Evolutionary conservation across 148 eudicot species (phyloP).

Genomic region (Dianthus caryophyllus): DNA sequence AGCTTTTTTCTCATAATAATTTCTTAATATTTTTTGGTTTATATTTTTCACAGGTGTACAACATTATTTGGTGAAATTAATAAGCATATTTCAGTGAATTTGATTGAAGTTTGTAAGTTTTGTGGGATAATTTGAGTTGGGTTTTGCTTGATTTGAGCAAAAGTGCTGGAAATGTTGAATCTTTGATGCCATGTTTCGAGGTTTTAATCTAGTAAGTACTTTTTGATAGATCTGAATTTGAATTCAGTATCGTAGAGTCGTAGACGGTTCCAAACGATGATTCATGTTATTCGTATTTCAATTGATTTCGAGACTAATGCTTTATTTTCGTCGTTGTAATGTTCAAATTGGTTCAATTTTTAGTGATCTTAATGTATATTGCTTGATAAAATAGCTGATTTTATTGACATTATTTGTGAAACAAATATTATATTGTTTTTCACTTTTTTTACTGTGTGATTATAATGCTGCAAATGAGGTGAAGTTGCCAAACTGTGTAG

Average conservation of each 20-base stretch:
- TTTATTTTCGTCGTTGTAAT: too few relatives aligned
- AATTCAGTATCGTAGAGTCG: constrained; percentile 17
- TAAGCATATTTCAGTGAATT: not conserved
- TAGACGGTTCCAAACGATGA: too few relatives aligned
- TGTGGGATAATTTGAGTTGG: constrained; percentile 23
- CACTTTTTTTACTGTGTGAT: not conserved
- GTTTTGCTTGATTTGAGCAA: constrained; percentile 30
- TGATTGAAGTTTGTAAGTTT: constrained; percentile 19
- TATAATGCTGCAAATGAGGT: constrained; percentile 1
- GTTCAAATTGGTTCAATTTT: constrained; percentile 23
- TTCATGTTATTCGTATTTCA: too few relatives aligned
- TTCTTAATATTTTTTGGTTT: constrained; percentile 2
- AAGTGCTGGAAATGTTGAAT: constrained; percentile 26
- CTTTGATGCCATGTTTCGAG: constrained; percentile 39
- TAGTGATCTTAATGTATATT: constrained; percentile 9
- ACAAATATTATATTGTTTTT: not conserved
- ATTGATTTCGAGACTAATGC: too few relatives aligned
- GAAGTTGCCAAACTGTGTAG: constrained; percentile 18
- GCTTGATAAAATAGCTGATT: constrained; percentile 7
- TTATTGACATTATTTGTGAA: constrained; percentile 7
- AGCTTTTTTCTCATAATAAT: not conserved
- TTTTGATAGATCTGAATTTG: constrained; percentile 25
- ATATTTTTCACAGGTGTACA: not conserved
- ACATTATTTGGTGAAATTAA: not conserved
- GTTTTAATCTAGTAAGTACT: constrained; percentile 41